A percentile compares a stretch with the other conserved stretches of the same genome.
phyloP scores from a whole-genome alignment of 2,329 filamentous ascomycete genomes.

The Colletotrichum tamarilloi region DNA sequence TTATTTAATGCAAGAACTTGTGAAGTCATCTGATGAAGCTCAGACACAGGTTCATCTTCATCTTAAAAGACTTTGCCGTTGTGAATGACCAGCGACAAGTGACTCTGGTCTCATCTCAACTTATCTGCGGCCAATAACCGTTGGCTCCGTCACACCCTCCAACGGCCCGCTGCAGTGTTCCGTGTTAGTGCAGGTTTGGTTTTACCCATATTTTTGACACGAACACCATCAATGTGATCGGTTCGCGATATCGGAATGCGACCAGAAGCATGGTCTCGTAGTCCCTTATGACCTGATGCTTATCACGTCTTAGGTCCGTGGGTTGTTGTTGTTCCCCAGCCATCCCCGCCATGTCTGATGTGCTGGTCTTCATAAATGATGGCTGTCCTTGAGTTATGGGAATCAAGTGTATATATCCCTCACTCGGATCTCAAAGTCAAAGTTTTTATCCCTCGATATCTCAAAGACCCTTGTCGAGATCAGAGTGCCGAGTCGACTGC shows the following conservation, averaged over 20 bases:
- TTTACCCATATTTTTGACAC: background rate
- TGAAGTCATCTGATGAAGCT: background rate
- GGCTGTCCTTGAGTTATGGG: background rate
- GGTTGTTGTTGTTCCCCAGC: too few relatives aligned
- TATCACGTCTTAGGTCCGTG: background rate
- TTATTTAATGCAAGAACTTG: background rate
- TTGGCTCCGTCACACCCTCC: conserved; percentile 15
- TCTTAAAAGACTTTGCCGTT: background rate
- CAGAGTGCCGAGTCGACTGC: background rate
- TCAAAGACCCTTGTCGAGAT: background rate
- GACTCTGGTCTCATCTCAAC: conserved; percentile 23
- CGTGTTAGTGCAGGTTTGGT: conserved; percentile 10
- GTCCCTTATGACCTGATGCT: background rate
- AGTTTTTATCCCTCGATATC: background rate
- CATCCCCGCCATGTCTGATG: too few relatives aligned
- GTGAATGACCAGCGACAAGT: conserved; percentile 9
- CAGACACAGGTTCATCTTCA: background rate
- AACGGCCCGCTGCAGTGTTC: conserved; percentile 21
- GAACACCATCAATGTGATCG: conserved; percentile 7
- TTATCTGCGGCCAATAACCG: conserved; percentile 17
- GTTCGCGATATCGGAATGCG: background rate
- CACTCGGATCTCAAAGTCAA: background rate
- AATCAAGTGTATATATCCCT: background rate
- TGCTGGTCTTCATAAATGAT: background rate
- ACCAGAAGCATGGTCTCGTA: background rate